Evolutionary conservation across 768 basidiomycete genomes (phyloP), one percentile per base, ranked within the genome.

Genomic region (Dentipellis sp.): DNA sequence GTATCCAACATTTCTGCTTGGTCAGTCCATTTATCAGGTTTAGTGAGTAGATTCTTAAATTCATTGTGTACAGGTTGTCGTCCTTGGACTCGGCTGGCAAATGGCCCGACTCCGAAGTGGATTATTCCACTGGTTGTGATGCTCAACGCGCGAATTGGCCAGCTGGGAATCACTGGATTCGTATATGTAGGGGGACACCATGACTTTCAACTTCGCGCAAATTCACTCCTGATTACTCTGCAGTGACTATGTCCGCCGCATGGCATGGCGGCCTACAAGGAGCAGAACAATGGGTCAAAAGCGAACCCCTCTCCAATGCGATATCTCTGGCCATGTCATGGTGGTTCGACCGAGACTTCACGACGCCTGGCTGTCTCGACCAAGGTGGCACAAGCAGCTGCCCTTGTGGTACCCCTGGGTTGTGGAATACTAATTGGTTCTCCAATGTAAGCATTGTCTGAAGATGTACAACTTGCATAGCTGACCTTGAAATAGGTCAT

Each of bases 121-220:
- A 70, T 54, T 72, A 71, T 52, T 55, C 61, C 0, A n/a, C 65
- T 2, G 71, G 71, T 17, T 72, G 71, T 51, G 19, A 56, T 19
- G 71, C 71, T 22, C 67, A 62, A 57, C 63, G 70, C 46, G 68
- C 71, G 10, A 71, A 72, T 58, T 71, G 71, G 71, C 71, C 71
- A 6, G 69, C 69, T 2, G 58, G 63, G 46, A 35, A 53, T 12
- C 69, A 70, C 34, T 69, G 67, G 66, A 16, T 38, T 22, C 58
- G 69, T 19, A 50, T 67, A 17, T 56, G 42, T 45, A 45, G 10
- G 42, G n/a, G 29, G 6, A 29, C 3, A 29, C 3, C 6, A 3
- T 6, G 29, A 29, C 29, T 29, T 29, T 6, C 29, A 29, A 29
- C 3, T 29, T 29, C 29, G 29, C 29, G 29, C 35, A 6, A 9